phyloP scores from a whole-genome alignment of 2,329 filamentous ascomycete species.

The Phyllosticta citrichinensis region DNA sequence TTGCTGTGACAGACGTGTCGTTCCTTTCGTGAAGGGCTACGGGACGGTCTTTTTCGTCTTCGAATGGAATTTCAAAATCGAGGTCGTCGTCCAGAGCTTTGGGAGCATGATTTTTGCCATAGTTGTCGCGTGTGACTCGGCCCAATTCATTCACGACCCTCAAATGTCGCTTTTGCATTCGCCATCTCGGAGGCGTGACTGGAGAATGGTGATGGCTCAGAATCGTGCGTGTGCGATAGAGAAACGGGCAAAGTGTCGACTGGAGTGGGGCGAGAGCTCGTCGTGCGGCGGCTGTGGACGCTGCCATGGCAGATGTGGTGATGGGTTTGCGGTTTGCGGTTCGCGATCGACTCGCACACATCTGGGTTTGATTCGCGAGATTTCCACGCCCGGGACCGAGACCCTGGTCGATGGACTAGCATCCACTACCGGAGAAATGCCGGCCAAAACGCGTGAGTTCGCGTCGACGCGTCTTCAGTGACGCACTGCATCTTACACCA shows the following conservation, averaged over 20 bases:
- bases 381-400: neutral
- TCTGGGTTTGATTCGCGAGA: neutral
- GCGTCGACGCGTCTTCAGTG: conserved; percentile 6
- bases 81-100: neutral
- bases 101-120: neutral
- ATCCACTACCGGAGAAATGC: neutral
- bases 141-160: conserved; percentile 3
- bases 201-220: conserved; percentile 8
- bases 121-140: neutral
- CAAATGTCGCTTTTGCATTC: neutral
- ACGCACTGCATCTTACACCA: neutral
- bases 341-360: neutral
- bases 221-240: conserved; percentile 63
- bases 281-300: neutral
- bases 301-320: neutral
- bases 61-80: conserved; percentile 17
- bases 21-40: conserved; percentile 9
- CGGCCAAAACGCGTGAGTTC: conserved; percentile 3
- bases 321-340: neutral
- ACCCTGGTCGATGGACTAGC: neutral
- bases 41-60: conserved; percentile 39
- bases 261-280: neutral
- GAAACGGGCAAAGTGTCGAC: conserved; percentile 49
- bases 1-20: conserved; percentile 25
- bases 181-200: neutral